phyloP scores from a whole-genome alignment of 352 stramenopile genomes.

The Thraustotheca clavata region DNA sequence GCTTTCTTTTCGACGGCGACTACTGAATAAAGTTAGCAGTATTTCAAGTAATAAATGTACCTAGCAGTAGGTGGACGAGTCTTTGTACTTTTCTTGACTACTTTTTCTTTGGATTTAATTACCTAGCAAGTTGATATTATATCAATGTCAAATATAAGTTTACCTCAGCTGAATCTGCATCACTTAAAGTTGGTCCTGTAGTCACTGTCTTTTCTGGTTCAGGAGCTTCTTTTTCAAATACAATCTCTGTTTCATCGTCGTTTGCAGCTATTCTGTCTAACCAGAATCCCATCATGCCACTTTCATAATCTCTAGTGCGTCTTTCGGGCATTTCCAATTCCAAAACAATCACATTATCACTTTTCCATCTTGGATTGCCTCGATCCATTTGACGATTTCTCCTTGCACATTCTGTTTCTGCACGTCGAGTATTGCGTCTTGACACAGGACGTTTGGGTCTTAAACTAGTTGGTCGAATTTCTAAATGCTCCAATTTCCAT shows the following conservation, averaged over 20 bases:
- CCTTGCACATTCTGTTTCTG: conserved; percentile 89
- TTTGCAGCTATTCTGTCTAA: conserved; percentile 39
- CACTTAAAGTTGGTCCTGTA: conserved; percentile 22
- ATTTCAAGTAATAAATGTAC: conserved; percentile 28
- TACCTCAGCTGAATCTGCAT: conserved; percentile 18
- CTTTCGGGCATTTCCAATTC: conserved; percentile 86
- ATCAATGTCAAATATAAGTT: background rate
- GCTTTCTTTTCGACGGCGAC: conserved; percentile 19
- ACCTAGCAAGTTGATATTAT: conserved; percentile 1
- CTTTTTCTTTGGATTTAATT: conserved; percentile 27
- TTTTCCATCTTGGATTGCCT: conserved; percentile 77
- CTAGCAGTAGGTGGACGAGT: conserved; percentile 50
- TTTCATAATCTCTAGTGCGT: conserved; percentile 71
- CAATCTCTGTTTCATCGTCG: conserved; percentile 47
- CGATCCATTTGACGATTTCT: conserved; percentile 78
- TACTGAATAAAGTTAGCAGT: background rate
- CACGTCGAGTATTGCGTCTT: conserved; percentile 48
- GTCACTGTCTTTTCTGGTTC: conserved; percentile 28
- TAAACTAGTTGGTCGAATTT: conserved; percentile 49
- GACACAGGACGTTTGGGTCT: conserved; percentile 57
- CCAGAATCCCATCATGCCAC: conserved; percentile 60
- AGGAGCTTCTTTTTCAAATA: conserved; percentile 44
- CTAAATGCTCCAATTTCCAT: conserved; percentile 78
- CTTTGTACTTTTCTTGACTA: conserved; percentile 42
- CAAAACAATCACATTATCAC: conserved; percentile 86